These are phyloP conservation scores for Candida koratica DNA, from an alignment of 805 yeast species.

Conservation along the genomic window DNA sequence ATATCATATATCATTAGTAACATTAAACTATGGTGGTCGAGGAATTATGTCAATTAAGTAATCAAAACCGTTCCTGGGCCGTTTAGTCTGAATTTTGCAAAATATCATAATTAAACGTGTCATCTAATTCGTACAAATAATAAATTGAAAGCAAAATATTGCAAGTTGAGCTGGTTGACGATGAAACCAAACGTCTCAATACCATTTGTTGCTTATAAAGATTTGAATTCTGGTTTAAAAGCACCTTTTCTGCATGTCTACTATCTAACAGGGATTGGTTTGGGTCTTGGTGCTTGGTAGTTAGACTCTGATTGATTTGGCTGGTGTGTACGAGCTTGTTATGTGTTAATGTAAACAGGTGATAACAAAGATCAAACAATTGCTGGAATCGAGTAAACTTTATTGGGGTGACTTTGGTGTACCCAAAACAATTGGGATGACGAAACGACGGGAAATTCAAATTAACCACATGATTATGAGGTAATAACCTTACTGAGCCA, in stretches of 20 bases:
- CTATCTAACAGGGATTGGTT: no score
- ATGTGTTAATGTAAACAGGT: conserved; percentile 7
- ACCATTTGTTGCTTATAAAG: conserved; percentile 12
- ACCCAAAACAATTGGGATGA: conserved; percentile 9
- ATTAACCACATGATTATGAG: conserved; percentile 9
- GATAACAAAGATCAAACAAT: conserved; percentile 6
- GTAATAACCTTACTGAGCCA: conserved; percentile 7
- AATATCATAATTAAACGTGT: conserved; percentile 4
- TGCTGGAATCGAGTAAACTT: conserved; percentile 5
- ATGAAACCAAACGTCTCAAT: no score
- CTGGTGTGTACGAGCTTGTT: conserved; percentile 1
- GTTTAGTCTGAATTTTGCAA: no score
- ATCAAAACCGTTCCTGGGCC: no score
- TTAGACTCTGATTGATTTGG: background rate
- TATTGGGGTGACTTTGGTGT: background rate
- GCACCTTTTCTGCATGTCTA: no score
- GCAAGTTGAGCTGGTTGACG: no score
- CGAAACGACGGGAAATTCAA: conserved; percentile 12
- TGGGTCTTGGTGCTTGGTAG: no score
- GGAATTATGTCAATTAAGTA: no score
- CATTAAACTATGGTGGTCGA: no score
- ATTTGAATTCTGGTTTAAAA: conserved; percentile 12
- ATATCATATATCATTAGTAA: no score
- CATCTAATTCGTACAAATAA: conserved; percentile 11
- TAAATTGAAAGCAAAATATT: conserved; percentile 10